Percentiles rank a stretch among this genome's conserved stretches.
phyloP scores from a whole-genome alignment of 1,284 basidiomycete genomes.

The Sphaerobolus stellatus region DNA sequence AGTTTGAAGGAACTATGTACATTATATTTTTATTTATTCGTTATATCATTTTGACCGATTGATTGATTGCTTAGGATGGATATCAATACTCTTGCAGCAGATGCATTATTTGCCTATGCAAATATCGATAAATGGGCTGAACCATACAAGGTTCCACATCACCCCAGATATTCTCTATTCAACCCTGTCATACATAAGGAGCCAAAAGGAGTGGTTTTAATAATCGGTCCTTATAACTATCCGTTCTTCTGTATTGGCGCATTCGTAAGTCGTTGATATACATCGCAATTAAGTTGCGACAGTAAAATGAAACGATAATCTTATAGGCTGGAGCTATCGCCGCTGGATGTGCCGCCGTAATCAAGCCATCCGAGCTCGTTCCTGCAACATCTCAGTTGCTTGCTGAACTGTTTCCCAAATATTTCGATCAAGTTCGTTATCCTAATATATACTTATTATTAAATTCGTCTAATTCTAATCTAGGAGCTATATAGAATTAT shows the following conservation, averaged over 20 bases:
- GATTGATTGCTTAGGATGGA: constrained; percentile 14
- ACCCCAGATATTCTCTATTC: constrained; percentile 53
- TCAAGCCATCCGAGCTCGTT: constrained; percentile 66
- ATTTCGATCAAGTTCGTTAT: constrained; percentile 49
- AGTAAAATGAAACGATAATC: neutral
- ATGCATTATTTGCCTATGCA: constrained; percentile 63
- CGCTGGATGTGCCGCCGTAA: constrained; percentile 56
- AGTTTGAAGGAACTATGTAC: constrained; percentile 17
- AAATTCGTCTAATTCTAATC: too few species aligned
- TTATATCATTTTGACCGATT: neutral
- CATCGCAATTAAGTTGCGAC: too few species aligned
- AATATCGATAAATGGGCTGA: constrained; percentile 79
- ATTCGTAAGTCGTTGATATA: constrained; percentile 41
- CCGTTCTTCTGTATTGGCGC: constrained; percentile 52
- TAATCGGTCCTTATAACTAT: constrained; percentile 59
- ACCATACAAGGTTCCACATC: constrained; percentile 60
- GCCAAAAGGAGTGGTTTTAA: constrained; percentile 71
- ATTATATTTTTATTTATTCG: neutral
- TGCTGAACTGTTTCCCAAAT: constrained; percentile 58
- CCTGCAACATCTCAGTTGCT: constrained; percentile 52
- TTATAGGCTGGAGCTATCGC: constrained; percentile 63
- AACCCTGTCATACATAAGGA: constrained; percentile 69
- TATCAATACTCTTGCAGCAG: constrained; percentile 45
- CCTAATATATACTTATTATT: neutral
- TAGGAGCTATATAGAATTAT: neutral